Percentiles rank a stretch among this genome's conserved stretches.
Evolutionary conservation across 495 filamentous ascomycete species (phyloP).

Genomic region (Acidomyces sp.): DNA sequence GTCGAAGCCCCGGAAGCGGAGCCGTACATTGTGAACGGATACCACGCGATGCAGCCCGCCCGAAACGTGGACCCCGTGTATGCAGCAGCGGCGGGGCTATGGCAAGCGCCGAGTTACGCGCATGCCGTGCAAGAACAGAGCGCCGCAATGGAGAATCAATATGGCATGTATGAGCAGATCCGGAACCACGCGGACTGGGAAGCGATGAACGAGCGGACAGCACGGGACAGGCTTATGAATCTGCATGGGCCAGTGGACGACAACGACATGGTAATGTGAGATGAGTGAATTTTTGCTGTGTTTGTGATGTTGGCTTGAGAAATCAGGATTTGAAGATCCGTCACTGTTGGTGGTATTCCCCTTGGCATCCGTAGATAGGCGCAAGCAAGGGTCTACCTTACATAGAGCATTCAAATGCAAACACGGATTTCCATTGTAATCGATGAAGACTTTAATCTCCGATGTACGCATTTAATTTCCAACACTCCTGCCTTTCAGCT

Average conservation of each 20-base stretch:
- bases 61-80: conserved; percentile 12
- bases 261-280: conserved; percentile 17
- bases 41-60: not conserved
- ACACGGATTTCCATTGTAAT: no score
- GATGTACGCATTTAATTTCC: no score
- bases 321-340: no score
- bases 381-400: no score
- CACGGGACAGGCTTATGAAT: conserved; percentile 3
- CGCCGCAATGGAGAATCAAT: conserved; percentile 9
- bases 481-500: no score
- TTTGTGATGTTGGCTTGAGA: no score
- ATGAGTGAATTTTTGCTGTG: no score
- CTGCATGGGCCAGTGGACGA: conserved; percentile 2
- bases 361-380: no score
- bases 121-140: conserved; percentile 8
- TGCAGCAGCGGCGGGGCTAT: conserved; percentile 11
- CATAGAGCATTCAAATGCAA: no score
- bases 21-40: conserved; percentile 12
- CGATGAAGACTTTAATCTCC: no score
- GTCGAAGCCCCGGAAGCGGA: not conserved
- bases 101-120: conserved; percentile 15
- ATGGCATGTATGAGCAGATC: conserved; percentile 18
- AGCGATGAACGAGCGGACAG: conserved; percentile 12
- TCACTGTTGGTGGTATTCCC: no score
- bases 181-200: conserved; percentile 20